Base-by-base conservation (phyloP, 2,329 filamentous ascomycete genomes). In the Pseudogymnoascus sp. region DNA sequence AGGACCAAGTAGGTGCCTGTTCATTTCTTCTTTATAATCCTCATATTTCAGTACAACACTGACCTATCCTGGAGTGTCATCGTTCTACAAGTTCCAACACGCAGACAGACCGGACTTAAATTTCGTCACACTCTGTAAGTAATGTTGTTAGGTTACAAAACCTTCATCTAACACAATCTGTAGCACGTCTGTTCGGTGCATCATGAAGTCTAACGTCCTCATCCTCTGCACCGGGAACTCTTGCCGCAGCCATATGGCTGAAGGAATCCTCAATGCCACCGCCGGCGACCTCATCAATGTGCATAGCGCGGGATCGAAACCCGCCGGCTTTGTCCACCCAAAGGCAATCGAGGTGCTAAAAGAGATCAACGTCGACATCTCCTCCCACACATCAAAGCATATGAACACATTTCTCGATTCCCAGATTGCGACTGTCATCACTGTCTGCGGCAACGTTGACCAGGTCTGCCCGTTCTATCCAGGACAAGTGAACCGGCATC, bases 171-270 rank as follows among this genome's bases (percentile, higher is more conserved):
- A 37, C 35, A 37, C 35, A 18, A 9, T 0, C 18, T 37, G 9
- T 9, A 37, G 35, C 35, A 37, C n/a, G 3, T 18, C 35, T 18
- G n/a, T 37, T 18, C n/a, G 9, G n/a, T 3, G 56, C 5, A 55
- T 62, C 37, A 35, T 61, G 55, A 59, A 59, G 21, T 15, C 57
- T 10, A 56, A 38, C 57, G 41, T 59, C 45, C 57, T 61, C 23
- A 59, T 59, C 39, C 39, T 61, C 28, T 61, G 60, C 60, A 61
- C 60, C 5, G 60, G 60, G 3, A 61, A 61, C 33, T 61, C 60
- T 39, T 61, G 60, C 41, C 60, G 60, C 37, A 55, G 37, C 30
- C 60, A 61, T 19, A 61, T 61, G 60, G 60, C 57, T 7, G 60
- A 61, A 59, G 60, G 60, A 13, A 59, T 61, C 57, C 57, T 59